Conservation (phyloP, 1,284 basidiomycete species). For the Kalmanozyma brasiliensis region DNA sequence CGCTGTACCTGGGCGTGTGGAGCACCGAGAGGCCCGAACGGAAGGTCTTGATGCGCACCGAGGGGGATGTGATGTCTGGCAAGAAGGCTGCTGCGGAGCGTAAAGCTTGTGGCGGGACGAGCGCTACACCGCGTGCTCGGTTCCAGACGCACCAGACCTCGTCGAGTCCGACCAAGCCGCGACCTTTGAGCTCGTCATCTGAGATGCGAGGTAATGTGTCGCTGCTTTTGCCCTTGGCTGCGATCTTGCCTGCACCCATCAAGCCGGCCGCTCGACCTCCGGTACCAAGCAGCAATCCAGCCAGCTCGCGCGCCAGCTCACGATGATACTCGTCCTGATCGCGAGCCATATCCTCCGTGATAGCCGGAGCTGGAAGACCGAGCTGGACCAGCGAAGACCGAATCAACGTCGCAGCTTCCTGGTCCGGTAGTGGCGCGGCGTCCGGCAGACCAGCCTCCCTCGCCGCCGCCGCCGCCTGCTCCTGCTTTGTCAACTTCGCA, state of each 20-base stretch:
- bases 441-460: conserved; percentile 26
- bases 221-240: conserved; percentile 60
- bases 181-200: conserved; percentile 24
- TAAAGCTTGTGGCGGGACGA: conserved; percentile 87
- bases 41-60: conserved; percentile 78
- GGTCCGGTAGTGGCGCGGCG: conserved; percentile 61
- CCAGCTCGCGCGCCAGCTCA: conserved; percentile 85
- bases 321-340: conserved; percentile 84
- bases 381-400: conserved; percentile 87
- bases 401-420: conserved; percentile 74
- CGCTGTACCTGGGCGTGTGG: conserved; percentile 76
- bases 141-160: conserved; percentile 99
- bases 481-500: conserved; percentile 78
- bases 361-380: conserved; percentile 81
- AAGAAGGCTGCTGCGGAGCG: conserved; percentile 79
- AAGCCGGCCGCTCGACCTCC: conserved; percentile 64
- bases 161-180: conserved; percentile 81
- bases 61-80: conserved; percentile 76
- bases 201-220: conserved; percentile 18
- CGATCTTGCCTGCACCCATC: conserved; percentile 62
- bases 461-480: conserved; percentile 63
- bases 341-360: conserved; percentile 88
- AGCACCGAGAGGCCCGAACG: conserved; percentile 80
- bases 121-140: conserved; percentile 85
- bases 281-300: conserved; percentile 76